Evolutionary conservation across 2,329 filamentous ascomycete species (phyloP), one percentile per base, ranked within the genome.

Genomic region (Aspergillus arachidicola): DNA sequence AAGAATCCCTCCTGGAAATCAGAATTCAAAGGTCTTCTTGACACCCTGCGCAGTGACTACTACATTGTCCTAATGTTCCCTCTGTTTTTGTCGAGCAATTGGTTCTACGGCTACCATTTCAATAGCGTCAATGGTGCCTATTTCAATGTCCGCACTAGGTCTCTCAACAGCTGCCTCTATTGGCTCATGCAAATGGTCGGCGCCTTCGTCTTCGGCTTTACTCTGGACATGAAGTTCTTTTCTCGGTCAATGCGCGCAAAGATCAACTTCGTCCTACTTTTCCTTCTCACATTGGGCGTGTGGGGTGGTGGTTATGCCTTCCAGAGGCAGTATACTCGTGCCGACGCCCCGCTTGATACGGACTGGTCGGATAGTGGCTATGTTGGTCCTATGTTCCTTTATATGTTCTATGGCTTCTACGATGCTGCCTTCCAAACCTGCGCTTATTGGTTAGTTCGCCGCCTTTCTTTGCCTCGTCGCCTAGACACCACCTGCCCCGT

Each of bases 361-460:
- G 92, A 95, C 77, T 95, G 91, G 89, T 84, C 82, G 2, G 83
- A 87, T 60, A 79, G 82, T 32, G 87, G 87, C 59, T 95, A 90
- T 74, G 84, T 89, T 63, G 92, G 90, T 0, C 91, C 91, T 14
- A 92, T 96, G 87, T 92, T 96, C 76, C 80, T 96, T 58, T 96
- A 93, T 82, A 92, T 96, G 72, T 94, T 94, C 79, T 96, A 95
- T 76, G 93, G 93, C 46, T 90, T 95, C 78, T 95, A 89, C 71
- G 94, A 97, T 76, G 92, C 94, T 50, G 87, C 89, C 60, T 97
- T 93, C 90, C 94, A 98, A 82, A 94, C 93, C 0, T 89, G 84
- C 72, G 89, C 94, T 57, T 97, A 98, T 84, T 97, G 94, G 94
- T 86, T 76, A 70, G 83, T 75, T 6, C 4, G n/a, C n/a, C 23